phyloP scores from a whole-genome alignment of 2,329 filamentous ascomycete genomes.

The Periconia sp. region DNA sequence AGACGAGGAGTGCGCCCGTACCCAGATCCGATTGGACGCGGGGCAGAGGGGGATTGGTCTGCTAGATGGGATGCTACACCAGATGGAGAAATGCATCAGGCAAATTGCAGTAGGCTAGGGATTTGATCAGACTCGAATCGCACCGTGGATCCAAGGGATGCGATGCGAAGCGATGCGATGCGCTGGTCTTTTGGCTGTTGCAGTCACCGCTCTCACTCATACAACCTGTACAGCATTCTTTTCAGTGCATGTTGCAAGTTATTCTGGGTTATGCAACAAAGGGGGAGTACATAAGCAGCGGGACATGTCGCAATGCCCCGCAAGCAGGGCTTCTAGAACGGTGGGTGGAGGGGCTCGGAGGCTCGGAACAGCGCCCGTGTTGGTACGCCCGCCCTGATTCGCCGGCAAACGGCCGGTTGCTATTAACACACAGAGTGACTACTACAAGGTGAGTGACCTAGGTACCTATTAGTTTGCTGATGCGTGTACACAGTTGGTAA shows the following conservation, averaged over 20 bases:
- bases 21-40: slow-evolving; percentile 20
- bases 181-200: slow-evolving; percentile 14
- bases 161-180: not conserved
- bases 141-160: not conserved
- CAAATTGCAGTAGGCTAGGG: not conserved
- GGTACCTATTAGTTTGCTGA: too few relatives aligned
- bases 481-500: too few relatives aligned
- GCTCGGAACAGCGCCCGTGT: not conserved
- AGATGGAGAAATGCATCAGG: slow-evolving; percentile 4
- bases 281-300: too few relatives aligned
- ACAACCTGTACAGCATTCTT: too few relatives aligned
- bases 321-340: not conserved
- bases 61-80: slow-evolving; percentile 16
- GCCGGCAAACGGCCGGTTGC: slow-evolving; percentile 6
- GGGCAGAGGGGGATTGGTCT: slow-evolving; percentile 8
- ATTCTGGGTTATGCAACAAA: too few relatives aligned
- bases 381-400: not conserved
- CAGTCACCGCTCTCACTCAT: slow-evolving; percentile 4
- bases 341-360: too few relatives aligned
- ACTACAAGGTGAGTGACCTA: too few relatives aligned
- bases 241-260: too few relatives aligned
- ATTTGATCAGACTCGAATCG: not conserved
- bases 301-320: too few relatives aligned
- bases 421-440: too few relatives aligned
- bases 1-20: slow-evolving; percentile 19